These are phyloP conservation scores for Candida fluviatilis DNA, from an alignment of 805 yeast species.

Conservation along the genomic window DNA sequence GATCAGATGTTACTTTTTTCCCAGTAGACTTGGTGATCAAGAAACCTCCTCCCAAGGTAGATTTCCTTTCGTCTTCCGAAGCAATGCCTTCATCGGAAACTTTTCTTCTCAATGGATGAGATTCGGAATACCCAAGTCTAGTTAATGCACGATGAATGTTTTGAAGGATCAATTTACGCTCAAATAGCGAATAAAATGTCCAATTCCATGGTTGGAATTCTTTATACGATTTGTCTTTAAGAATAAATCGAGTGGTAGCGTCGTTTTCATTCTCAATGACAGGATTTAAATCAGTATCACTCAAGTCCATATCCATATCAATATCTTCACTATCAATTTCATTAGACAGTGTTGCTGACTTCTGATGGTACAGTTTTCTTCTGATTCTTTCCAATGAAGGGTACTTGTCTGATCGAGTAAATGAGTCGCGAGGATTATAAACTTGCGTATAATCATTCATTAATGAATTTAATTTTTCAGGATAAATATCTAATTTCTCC, in stretches of 20 bases:
- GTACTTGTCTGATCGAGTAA: conserved; percentile 26
- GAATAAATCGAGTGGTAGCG: conserved; percentile 14
- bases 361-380: background rate
- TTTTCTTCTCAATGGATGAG: conserved; percentile 39
- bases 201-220: conserved; percentile 37
- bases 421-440: conserved; percentile 28
- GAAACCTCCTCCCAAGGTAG: conserved; percentile 18
- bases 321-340: conserved; percentile 8
- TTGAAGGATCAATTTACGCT: conserved; percentile 26
- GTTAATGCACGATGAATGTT: conserved; percentile 37
- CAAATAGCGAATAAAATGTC: conserved; percentile 26
- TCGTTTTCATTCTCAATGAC: background rate
- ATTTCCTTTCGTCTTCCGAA: background rate
- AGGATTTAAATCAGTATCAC: conserved; percentile 1
- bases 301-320: background rate
- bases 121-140: conserved; percentile 38
- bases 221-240: conserved; percentile 40
- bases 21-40: conserved; percentile 9
- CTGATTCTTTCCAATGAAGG: conserved; percentile 13
- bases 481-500: conserved; percentile 11
- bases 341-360: background rate
- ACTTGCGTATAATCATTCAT: conserved; percentile 26
- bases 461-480: conserved; percentile 13
- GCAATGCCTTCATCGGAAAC: conserved; percentile 14
- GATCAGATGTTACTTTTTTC: conserved; percentile 5